Conservation (phyloP, 805 yeast genomes). For the Schwanniomyces polymorphus region DNA sequence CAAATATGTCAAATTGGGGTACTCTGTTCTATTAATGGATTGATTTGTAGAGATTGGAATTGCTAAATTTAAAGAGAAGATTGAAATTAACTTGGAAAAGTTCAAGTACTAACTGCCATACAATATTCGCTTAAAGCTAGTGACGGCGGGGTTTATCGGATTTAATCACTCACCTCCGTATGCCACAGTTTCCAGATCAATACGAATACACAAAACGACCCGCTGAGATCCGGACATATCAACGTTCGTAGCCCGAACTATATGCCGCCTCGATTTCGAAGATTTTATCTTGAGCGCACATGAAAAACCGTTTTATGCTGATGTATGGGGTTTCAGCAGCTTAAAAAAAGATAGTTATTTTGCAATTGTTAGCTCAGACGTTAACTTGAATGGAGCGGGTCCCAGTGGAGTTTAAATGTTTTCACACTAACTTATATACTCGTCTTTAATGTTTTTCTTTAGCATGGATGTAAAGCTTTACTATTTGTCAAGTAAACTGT, state of each 20-base stretch:
- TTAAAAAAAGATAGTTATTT: conserved; percentile 34
- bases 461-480: no score
- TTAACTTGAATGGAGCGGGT: conserved; percentile 21
- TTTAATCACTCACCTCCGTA: background rate
- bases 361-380: conserved; percentile 12
- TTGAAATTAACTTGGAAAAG: background rate
- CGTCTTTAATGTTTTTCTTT: no score
- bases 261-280: background rate
- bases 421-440: no score
- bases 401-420: no score
- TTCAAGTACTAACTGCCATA: conserved; percentile 1
- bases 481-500: no score
- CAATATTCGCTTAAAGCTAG: background rate
- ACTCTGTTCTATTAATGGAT: conserved; percentile 2
- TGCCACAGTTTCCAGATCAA: background rate
- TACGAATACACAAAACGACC: background rate
- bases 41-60: conserved; percentile 5
- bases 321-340: conserved; percentile 30
- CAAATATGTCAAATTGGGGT: conserved; percentile 1
- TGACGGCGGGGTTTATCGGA: background rate
- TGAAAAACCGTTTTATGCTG: conserved; percentile 17
- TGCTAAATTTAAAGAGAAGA: background rate
- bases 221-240: background rate
- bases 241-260: background rate
- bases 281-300: background rate